A percentile compares a stretch with the other conserved stretches of the same genome.
Conservation (phyloP, 2,329 filamentous ascomycete species). For the Didymella glomerata region DNA sequence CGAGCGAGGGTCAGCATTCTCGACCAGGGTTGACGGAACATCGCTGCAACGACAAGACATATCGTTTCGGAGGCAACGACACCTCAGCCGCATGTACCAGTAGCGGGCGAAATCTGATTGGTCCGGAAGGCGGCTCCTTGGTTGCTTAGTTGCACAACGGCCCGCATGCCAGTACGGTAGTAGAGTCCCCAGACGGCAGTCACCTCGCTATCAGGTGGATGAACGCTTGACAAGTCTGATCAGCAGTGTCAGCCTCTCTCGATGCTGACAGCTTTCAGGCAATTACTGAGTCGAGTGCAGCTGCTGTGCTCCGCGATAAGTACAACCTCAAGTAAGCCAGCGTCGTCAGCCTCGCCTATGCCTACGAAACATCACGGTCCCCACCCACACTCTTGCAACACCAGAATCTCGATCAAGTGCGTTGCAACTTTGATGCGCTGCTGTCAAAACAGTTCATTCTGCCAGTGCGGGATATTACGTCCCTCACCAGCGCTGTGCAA, state of each 20-base stretch:
- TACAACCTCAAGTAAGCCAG: not conserved
- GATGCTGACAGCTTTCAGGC: too few relatives aligned
- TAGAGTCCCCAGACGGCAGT: not conserved
- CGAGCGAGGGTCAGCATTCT: slow-evolving; percentile 3
- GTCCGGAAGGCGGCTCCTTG: not conserved
- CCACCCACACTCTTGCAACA: not conserved
- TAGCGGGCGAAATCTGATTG: not conserved
- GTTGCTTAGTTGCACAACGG: not conserved
- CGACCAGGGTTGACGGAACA: not conserved
- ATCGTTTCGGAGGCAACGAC: not conserved
- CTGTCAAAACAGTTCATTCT: not conserved
- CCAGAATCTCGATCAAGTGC: not conserved
- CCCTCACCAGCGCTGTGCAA: not conserved
- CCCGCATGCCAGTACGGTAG: not conserved
- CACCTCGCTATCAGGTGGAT: not conserved
- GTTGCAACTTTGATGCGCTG: not conserved
- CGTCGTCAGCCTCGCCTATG: not conserved
- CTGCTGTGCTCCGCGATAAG: not conserved
- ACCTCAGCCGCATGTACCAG: not conserved
- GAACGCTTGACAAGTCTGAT: not conserved
- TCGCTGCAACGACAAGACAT: not conserved
- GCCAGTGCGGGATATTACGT: not conserved
- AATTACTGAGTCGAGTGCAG: not conserved
- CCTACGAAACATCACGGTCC: not conserved
- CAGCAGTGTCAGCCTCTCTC: too few relatives aligned